phyloP scores from a whole-genome alignment of 257 asterid genomes.

The Jacaranda mimosifolia region DNA sequence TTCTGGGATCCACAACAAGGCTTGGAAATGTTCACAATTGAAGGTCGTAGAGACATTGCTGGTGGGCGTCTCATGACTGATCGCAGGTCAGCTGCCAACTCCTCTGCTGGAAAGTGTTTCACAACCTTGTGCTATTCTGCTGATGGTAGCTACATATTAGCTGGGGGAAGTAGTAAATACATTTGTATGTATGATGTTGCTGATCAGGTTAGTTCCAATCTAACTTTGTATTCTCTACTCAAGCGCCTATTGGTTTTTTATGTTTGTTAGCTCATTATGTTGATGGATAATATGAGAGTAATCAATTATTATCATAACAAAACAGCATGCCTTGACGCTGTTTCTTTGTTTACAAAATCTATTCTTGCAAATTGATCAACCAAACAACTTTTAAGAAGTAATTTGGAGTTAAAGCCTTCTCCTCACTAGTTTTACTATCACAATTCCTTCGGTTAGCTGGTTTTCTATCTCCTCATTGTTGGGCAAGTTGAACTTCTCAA shows the following conservation, averaged over 20 bases:
- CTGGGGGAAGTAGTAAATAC: slow-evolving; percentile 96
- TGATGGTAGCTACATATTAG: slow-evolving; percentile 96
- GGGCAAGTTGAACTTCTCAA: neutral
- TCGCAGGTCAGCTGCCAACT: slow-evolving; percentile 92
- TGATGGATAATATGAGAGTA: neutral
- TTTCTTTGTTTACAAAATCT: neutral
- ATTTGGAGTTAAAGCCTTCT: neutral
- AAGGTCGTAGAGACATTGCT: slow-evolving; percentile 97
- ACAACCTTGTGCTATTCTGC: slow-evolving; percentile 93
- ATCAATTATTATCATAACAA: neutral
- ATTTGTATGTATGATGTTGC: slow-evolving; percentile 96
- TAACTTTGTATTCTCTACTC: neutral
- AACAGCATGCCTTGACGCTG: neutral
- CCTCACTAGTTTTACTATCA: neutral
- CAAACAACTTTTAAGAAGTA: neutral
- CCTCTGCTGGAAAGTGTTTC: slow-evolving; percentile 90
- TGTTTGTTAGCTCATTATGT: neutral
- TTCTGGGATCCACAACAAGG: slow-evolving; percentile 97
- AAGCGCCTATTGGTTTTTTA: neutral
- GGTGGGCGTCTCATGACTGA: slow-evolving; percentile 99
- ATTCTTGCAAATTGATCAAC: neutral
- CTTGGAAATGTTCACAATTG: slow-evolving; percentile 83
- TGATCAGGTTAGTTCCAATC: slow-evolving; percentile 78
- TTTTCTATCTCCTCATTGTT: neutral
- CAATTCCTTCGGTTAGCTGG: neutral